Evolutionary conservation across 163 green algal species (phyloP), one percentile per base, ranked within the genome.

Genomic region (Coccomyxa subellipsoidea): DNA sequence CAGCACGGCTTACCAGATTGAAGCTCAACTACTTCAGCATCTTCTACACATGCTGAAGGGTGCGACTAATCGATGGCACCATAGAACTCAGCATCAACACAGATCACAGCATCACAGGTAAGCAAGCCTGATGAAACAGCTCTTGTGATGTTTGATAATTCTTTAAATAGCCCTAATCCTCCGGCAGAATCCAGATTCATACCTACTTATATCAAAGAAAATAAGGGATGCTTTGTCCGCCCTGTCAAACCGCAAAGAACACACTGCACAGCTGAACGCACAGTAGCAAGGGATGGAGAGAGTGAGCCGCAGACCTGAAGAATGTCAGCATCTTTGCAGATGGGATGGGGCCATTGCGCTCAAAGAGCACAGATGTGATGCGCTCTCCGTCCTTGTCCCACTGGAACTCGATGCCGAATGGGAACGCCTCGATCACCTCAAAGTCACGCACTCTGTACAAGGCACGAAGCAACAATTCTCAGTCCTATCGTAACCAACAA

Each of bases 301-400:
- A 59, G 23, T 1, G 23, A 18, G 47, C 21, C 15, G 47, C 47
- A 25, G 25, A 84, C 82, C 93, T 90, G 84, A 93, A 94, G 83
- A 99, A 97, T n/a, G 93, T 98, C 35, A 99, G 90, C 82, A 95
- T 90, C 89, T 99, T 99, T 80, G 88, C 91, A 82, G 76, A 90
- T 29, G 96, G 96, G 79, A 98, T 90, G 76, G 89, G 76, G 83
- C 88, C 91, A 83, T 90, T 88, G 35, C 86, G 84, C 77, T 93
- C 89, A 84, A 99, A 99, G 4, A 99, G 82, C 7, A 85, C 76
- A 54, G 84, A 86, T 3, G 86, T 90, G 72, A 90, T 84, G n/a
- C 71, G 79, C 77, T 88, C 78, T 31, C 90, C 92, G 34, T 93
- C 89, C 84, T 95, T 95, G 69, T 96, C 92, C 90, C 92, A 98